Percentiles rank a stretch among this genome's conserved stretches.
These are phyloP conservation scores for Termitomyces bulborhizus DNA, from an alignment of 768 basidiomycete species.

Conservation along the genomic window DNA sequence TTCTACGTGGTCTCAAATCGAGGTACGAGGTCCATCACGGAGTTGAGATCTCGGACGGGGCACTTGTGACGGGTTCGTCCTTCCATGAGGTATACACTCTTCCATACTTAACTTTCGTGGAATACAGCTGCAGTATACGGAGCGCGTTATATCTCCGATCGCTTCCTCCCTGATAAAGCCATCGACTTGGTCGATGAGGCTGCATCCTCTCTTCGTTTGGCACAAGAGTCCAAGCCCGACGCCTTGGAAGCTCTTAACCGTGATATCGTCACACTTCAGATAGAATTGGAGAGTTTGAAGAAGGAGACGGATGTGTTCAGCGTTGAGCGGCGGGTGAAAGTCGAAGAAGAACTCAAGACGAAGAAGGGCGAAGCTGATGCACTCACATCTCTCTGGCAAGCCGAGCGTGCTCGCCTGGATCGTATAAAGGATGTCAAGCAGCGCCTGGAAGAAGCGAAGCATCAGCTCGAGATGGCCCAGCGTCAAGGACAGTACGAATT, in stretches of 20 bases:
- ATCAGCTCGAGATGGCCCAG: slow-evolving; percentile 84
- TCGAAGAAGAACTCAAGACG: slow-evolving; percentile 53
- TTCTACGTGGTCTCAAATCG: slow-evolving; percentile 79
- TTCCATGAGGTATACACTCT: background rate
- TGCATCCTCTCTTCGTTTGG: slow-evolving; percentile 77
- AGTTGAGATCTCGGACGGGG: slow-evolving; percentile 84
- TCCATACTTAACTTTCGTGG: background rate
- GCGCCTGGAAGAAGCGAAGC: slow-evolving; percentile 75
- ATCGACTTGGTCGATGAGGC: slow-evolving; percentile 94
- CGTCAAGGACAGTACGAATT: slow-evolving; percentile 82
- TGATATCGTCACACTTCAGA: slow-evolving; percentile 81
- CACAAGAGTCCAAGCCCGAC: slow-evolving; percentile 86
- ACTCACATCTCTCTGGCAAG: slow-evolving; percentile 67
- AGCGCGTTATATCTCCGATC: slow-evolving; percentile 80
- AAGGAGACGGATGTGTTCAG: slow-evolving; percentile 85
- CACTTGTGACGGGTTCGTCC: slow-evolving; percentile 72
- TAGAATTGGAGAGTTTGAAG: slow-evolving; percentile 84
- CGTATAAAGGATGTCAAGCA: slow-evolving; percentile 68
- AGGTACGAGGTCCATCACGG: slow-evolving; percentile 92
- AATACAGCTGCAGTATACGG: slow-evolving; percentile 71
- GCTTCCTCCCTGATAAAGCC: slow-evolving; percentile 87
- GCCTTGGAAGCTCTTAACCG: slow-evolving; percentile 78
- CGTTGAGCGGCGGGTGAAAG: slow-evolving; percentile 60
- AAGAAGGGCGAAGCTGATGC: slow-evolving; percentile 61
- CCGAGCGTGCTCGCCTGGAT: slow-evolving; percentile 65